Evolutionary conservation across 2,329 filamentous ascomycete species (phyloP), one percentile per base, ranked within the genome.

Genomic region (Xylaria sp.): DNA sequence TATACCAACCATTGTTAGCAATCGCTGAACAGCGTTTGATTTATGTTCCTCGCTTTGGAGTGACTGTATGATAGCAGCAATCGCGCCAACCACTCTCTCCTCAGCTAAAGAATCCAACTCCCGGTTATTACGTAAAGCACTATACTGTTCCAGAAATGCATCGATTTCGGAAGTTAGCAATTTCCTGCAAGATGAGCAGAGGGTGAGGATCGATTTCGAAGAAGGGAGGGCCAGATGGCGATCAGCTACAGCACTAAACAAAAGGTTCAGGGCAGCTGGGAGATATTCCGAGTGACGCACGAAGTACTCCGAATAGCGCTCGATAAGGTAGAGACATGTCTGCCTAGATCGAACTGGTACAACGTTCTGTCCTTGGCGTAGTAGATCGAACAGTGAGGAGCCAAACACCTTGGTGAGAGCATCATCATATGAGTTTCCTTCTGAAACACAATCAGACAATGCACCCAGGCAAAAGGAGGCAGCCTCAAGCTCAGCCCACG

Each of bases 261-360:
- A 84, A 50, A 95, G 88, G 55, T 90, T 91, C 27, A 96, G 81
- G 1, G 90, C 90, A 47, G 88, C 82, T 0, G 92, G 90, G 0
- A 96, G 83, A 67, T 88, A 87, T 36, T 86, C 83, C 1, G 88
- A 82, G 74, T 92, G 88, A 25, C 89, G 85, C 73, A 92, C 86
- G 76, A 96, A 95, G 78, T 92, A 96, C 61, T 90, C 87, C 5
- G 91, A 88, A 74, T 93, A 94, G 29, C 88, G 85, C 70, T 92
- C 91, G 45, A 95, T 88, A 45, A 92, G 79, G 51, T 87, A 85
- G 33, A 95, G 85, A 39, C 90, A 90, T 0, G 90, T 90, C 73
- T 92, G 88, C 56, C 88, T 85, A 20, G 89, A 85, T 60, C 89
- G 85, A 3, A 86, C 79, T 0, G 90, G 90, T 11, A 93, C 84